phyloP scores from a whole-genome alignment of 1,139 yeast genomes.

The Hyphopichia pseudoburtonii region DNA sequence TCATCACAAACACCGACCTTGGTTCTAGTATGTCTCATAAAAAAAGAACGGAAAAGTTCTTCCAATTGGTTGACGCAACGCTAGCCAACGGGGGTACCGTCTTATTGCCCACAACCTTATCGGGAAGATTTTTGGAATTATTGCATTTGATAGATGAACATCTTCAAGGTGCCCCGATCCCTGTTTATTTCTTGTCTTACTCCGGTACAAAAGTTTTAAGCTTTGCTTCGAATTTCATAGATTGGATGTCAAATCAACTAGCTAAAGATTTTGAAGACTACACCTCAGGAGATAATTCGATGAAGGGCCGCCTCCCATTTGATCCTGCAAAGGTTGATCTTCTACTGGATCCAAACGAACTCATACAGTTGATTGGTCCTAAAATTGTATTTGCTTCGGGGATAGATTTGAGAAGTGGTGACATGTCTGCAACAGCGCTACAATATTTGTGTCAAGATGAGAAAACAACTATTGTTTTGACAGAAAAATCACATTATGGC shows the following conservation, averaged over 20 bases:
- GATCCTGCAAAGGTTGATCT: conserved; percentile 65
- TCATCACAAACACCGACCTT: conserved; percentile 74
- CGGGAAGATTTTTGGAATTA: conserved; percentile 80
- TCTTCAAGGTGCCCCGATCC: conserved; percentile 57
- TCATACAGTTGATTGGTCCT: conserved; percentile 61
- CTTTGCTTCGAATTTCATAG: conserved; percentile 85
- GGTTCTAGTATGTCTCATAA: conserved; percentile 69
- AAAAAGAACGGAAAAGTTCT: conserved; percentile 62
- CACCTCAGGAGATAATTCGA: conserved; percentile 20
- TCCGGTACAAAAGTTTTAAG: conserved; percentile 78
- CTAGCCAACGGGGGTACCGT: conserved; percentile 74
- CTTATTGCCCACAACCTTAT: conserved; percentile 78
- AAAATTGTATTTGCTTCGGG: conserved; percentile 84
- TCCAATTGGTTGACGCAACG: conserved; percentile 64
- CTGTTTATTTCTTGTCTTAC: conserved; percentile 72
- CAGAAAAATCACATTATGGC: conserved; percentile 54
- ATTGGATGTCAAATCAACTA: conserved; percentile 89
- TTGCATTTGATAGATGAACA: conserved; percentile 67
- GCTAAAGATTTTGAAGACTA: conserved; percentile 75
- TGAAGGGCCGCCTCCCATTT: conserved; percentile 67
- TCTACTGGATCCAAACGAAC: conserved; percentile 55
- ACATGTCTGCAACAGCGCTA: conserved; percentile 58
- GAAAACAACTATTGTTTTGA: conserved; percentile 67
- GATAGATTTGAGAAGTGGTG: conserved; percentile 64
- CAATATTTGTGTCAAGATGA: conserved; percentile 61